phyloP scores from a whole-genome alignment of 148 eudicot genomes.

The Simmondsia chinensis region DNA sequence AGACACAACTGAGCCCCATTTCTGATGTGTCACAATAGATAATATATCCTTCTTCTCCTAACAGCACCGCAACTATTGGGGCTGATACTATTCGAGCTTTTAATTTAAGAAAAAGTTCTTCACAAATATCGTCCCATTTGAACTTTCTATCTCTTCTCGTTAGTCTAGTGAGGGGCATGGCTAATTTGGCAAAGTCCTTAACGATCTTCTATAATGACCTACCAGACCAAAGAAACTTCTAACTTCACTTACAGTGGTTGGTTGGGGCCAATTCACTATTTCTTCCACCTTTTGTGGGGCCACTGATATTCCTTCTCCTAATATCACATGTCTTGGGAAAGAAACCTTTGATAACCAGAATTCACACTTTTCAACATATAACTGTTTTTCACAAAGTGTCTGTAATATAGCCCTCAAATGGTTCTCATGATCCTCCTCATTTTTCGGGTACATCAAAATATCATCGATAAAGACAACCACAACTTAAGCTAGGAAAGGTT shows the following conservation, averaged over 20 bases:
- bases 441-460: no score
- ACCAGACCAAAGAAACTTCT: not conserved
- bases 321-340: not conserved
- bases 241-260: not conserved
- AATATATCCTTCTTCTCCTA: not conserved
- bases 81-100: not conserved
- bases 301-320: not conserved
- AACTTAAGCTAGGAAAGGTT: not conserved
- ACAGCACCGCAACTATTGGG: not conserved
- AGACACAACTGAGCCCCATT: not conserved
- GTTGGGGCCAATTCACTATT: not conserved
- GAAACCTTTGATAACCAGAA: not conserved
- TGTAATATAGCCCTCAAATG: not conserved
- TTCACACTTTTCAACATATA: not conserved
- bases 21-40: not conserved
- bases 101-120: not conserved
- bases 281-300: not conserved
- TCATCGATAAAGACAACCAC: not conserved
- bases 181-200: not conserved
- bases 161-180: not conserved
- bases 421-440: not conserved
- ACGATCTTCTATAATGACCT: not conserved
- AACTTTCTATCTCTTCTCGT: not conserved
- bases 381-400: not conserved
- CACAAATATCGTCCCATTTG: not conserved